A percentile compares a stretch with the other conserved stretches of the same genome.
Evolutionary conservation across 2,329 filamentous ascomycete genomes (phyloP).

Genomic region (Beauveria asiatica): DNA sequence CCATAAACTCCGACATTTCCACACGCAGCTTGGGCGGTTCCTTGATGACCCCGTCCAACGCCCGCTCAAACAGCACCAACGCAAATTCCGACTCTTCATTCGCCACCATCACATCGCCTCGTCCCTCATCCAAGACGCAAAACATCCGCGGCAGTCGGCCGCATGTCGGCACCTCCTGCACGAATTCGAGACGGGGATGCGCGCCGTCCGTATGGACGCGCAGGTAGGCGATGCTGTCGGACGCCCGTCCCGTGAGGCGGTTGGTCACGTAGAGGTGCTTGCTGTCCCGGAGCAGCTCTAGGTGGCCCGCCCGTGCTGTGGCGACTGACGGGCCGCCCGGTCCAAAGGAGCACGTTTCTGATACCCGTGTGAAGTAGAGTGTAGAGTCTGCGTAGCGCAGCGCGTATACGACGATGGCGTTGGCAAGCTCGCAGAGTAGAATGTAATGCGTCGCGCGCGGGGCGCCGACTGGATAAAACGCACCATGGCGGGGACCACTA

Average conservation of each 20-base stretch:
- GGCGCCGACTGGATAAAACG: slow-evolving; percentile 32
- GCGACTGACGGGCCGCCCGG: slow-evolving; percentile 23
- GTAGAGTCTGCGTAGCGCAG: slow-evolving; percentile 29
- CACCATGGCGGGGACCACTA: slow-evolving; percentile 42
- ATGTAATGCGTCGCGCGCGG: slow-evolving; percentile 35
- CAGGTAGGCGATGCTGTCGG: slow-evolving; percentile 42
- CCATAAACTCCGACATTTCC: slow-evolving; percentile 6
- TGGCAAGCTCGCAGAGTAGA: slow-evolving; percentile 38
- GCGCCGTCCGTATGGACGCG: slow-evolving; percentile 19
- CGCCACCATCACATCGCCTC: not conserved
- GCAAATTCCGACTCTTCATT: slow-evolving; percentile 4
- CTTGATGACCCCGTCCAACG: not conserved
- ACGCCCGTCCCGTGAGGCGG: slow-evolving; percentile 35
- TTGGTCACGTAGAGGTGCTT: slow-evolving; percentile 43
- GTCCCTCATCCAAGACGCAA: slow-evolving; percentile 19
- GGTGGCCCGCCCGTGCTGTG: slow-evolving; percentile 36
- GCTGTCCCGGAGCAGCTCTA: slow-evolving; percentile 33
- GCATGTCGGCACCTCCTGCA: slow-evolving; percentile 25
- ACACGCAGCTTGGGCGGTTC: not conserved
- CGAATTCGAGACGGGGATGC: slow-evolving; percentile 23
- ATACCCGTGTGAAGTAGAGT: slow-evolving; percentile 27
- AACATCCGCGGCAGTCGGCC: slow-evolving; percentile 39
- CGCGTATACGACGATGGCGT: slow-evolving; percentile 33
- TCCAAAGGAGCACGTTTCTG: slow-evolving; percentile 35
- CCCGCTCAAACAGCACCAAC: not conserved